phyloP scores from a whole-genome alignment of 208 protist genomes.

The Porcisia hertigi region DNA sequence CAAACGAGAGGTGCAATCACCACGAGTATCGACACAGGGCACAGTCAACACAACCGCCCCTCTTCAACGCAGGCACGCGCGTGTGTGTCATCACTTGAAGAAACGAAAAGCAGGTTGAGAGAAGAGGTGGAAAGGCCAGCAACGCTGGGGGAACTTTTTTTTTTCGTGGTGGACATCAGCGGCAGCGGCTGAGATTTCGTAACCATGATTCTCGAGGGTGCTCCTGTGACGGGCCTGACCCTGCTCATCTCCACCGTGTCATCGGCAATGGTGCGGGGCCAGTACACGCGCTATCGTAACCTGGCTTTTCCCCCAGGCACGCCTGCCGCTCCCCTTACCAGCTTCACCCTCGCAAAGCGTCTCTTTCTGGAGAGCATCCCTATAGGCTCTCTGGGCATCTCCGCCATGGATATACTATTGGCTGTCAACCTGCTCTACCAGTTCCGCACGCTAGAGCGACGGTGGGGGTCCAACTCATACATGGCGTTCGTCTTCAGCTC shows the following conservation, averaged over 20 bases:
- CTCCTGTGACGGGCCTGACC: conserved; percentile 61
- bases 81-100: background rate
- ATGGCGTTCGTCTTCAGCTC: conserved; percentile 56
- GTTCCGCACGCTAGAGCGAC: conserved; percentile 64
- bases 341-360: conserved; percentile 25
- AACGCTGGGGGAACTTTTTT: background rate
- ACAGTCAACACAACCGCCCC: background rate
- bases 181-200: background rate
- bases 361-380: conserved; percentile 47
- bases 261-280: conserved; percentile 29
- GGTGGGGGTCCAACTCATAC: conserved; percentile 60
- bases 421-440: conserved; percentile 40
- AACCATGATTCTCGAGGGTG: conserved; percentile 60
- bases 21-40: background rate
- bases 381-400: conserved; percentile 54
- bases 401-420: conserved; percentile 37
- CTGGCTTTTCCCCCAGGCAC: conserved; percentile 18
- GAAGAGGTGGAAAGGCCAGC: background rate
- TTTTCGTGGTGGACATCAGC: background rate
- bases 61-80: background rate
- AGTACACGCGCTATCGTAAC: conserved; percentile 32
- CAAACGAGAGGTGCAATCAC: too few species aligned
- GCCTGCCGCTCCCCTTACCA: background rate
- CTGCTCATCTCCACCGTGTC: conserved; percentile 45
- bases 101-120: background rate